Base-by-base conservation (phyloP, 2,329 filamentous ascomycete species). In the Paraphaeosphaeria sporulosa region DNA sequence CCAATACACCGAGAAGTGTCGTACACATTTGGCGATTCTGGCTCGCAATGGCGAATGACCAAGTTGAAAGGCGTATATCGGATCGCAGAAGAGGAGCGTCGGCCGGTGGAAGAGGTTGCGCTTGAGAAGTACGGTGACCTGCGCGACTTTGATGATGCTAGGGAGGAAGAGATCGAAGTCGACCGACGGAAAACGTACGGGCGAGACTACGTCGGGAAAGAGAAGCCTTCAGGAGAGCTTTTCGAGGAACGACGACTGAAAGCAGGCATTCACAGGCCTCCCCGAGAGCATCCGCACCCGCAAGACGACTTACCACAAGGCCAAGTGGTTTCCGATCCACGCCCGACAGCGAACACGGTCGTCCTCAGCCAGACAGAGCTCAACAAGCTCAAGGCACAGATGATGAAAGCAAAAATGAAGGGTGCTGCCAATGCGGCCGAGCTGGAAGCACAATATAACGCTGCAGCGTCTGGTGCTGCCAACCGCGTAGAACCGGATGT, bases 11-110 rank as follows among this genome's bases (percentile, higher is more conserved):
- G 87, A 55, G 86, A 91, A 58, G 87, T 96, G 9, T 83, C 87
- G 59, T 99, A 98, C 74, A 91, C 82, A 0, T 96, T 99, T 77
- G 95, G 96, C 19, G 95, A 99, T 75, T 81, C 87, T 7, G 94
- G 95, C 0, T 94, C 94, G 15, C 87, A 93, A 69, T 99, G 96
- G 95, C 89, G 96, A 52, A 97, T 99, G 94, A 96, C 90, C 6
- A 97, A 94, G 77, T 86, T 99, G 34, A 93, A 91, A 66, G 90
- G 89, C 12, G 92, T 97, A 1, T 97, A 96, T 76, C 86, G 87
- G 27, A 86, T 89, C 56, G 92, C 93, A 0, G 85, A 96, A 67
- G 89, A 95, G 69, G 89, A 83, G 0, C 89, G 89, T 0, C 85
- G 85, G n/a, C 71, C 86, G 0, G 84, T 96, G 0, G 94, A 98